A percentile compares a stretch with the other conserved stretches of the same genome.
These are phyloP conservation scores for Ramalina intermedia DNA, from an alignment of 495 filamentous ascomycete genomes.

Conservation along the genomic window DNA sequence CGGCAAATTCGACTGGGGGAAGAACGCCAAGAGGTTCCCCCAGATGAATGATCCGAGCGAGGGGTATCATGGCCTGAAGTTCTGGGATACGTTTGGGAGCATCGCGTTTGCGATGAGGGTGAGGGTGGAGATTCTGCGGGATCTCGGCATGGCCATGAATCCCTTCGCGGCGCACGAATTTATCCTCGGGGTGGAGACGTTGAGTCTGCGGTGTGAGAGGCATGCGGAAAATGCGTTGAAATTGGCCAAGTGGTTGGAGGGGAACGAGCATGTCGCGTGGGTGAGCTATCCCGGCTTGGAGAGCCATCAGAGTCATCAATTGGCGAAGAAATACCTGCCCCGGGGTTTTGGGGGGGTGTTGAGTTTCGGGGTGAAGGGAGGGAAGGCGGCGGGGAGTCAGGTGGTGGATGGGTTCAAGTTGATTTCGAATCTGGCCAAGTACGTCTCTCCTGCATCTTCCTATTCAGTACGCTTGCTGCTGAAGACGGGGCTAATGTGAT, in stretches of 20 bases:
- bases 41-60: constrained; percentile 84
- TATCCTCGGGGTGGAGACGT: constrained; percentile 77
- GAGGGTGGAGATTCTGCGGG: constrained; percentile 77
- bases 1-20: constrained; percentile 95
- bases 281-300: constrained; percentile 86
- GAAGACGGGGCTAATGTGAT: not conserved
- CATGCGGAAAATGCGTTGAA: constrained; percentile 76
- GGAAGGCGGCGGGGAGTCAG: constrained; percentile 61
- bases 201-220: constrained; percentile 72
- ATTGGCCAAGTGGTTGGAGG: constrained; percentile 73
- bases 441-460: constrained; percentile 12
- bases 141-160: constrained; percentile 73
- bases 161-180: constrained; percentile 95
- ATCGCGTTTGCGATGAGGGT: constrained; percentile 73
- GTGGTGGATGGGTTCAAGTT: constrained; percentile 92
- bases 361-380: constrained; percentile 87
- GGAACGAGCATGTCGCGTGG: constrained; percentile 75
- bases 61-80: constrained; percentile 92
- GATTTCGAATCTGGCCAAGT: constrained; percentile 84
- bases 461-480: not conserved
- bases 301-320: constrained; percentile 62
- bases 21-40: constrained; percentile 75
- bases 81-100: constrained; percentile 89
- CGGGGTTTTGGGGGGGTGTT: constrained; percentile 86
- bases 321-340: constrained; percentile 80